Conservation (phyloP, 202 grass and related monocot species). For the Schoenoplectus tabernaemontani region DNA sequence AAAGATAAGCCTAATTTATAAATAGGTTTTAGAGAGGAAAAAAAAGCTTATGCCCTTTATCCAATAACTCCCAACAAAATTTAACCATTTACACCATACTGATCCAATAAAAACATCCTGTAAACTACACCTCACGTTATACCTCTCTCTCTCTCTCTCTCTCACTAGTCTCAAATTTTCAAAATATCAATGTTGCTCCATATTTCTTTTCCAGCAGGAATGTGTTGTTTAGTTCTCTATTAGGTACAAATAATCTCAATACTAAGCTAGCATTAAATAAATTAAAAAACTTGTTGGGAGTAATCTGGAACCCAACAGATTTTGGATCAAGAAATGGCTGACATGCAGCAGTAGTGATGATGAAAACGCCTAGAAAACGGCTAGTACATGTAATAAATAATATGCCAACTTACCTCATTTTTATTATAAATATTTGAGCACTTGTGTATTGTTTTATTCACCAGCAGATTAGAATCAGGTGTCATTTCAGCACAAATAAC, state of each 20-base stretch:
- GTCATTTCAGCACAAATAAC: constrained; percentile 56
- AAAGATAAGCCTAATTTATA: not conserved
- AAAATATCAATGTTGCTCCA: no score
- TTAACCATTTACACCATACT: no score
- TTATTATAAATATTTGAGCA: constrained; percentile 52
- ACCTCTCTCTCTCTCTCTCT: no score
- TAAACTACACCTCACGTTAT: no score
- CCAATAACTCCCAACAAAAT: no score
- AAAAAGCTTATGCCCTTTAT: not conserved
- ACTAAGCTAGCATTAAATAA: not conserved
- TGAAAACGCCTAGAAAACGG: no score
- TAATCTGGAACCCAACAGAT: not conserved
- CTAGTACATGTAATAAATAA: not conserved
- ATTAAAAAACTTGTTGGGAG: not conserved
- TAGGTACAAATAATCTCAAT: no score
- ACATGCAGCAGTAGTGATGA: not conserved
- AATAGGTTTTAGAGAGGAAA: not conserved
- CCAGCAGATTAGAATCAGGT: constrained; percentile 10
- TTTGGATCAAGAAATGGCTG: not conserved
- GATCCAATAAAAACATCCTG: no score
- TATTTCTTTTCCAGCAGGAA: no score
- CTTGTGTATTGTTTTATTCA: constrained; percentile 47
- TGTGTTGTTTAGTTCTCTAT: no score
- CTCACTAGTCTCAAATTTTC: no score
- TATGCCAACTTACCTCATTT: constrained; percentile 36